These are phyloP conservation scores for Flaveria floridana DNA, from an alignment of 140 eudicot genomes.

Conservation along the genomic window DNA sequence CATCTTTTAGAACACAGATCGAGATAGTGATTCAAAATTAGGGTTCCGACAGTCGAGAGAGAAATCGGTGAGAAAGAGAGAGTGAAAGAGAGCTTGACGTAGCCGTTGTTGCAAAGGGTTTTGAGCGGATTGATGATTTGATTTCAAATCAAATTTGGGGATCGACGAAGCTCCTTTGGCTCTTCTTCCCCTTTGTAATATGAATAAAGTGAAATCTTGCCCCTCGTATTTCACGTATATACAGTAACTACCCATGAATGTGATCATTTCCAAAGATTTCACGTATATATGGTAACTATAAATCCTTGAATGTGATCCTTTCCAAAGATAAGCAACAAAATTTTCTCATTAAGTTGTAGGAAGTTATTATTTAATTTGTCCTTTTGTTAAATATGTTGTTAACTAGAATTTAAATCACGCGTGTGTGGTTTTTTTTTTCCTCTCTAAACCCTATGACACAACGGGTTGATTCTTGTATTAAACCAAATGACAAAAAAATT, in stretches of 20 bases:
- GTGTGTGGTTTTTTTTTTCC: too few species aligned
- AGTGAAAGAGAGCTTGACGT: not conserved
- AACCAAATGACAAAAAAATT: too few species aligned
- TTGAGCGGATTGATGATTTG: conserved; percentile 29
- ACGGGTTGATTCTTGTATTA: too few species aligned
- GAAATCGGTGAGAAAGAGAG: not conserved
- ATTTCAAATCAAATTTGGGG: conserved; percentile 38
- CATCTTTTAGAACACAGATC: conserved; percentile 39
- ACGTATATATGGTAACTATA: too few species aligned
- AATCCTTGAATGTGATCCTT: not conserved
- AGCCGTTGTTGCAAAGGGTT: conserved; percentile 41
- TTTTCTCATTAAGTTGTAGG: too few species aligned
- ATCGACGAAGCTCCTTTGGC: conserved; percentile 23
- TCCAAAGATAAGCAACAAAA: too few species aligned
- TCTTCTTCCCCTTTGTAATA: not conserved
- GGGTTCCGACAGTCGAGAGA: conserved; percentile 33
- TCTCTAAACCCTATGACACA: too few species aligned
- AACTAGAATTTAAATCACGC: too few species aligned
- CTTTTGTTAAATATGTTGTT: too few species aligned
- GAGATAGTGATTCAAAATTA: conserved; percentile 26
- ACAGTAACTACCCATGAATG: conserved; percentile 22
- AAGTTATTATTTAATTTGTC: too few species aligned
- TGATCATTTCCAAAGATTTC: not conserved
- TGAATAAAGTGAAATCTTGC: not conserved
- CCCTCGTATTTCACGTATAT: conserved; percentile 7